These are phyloP conservation scores for Beauveria sp. DNA, from an alignment of 2,329 filamentous ascomycete genomes.

Conservation along the genomic window DNA sequence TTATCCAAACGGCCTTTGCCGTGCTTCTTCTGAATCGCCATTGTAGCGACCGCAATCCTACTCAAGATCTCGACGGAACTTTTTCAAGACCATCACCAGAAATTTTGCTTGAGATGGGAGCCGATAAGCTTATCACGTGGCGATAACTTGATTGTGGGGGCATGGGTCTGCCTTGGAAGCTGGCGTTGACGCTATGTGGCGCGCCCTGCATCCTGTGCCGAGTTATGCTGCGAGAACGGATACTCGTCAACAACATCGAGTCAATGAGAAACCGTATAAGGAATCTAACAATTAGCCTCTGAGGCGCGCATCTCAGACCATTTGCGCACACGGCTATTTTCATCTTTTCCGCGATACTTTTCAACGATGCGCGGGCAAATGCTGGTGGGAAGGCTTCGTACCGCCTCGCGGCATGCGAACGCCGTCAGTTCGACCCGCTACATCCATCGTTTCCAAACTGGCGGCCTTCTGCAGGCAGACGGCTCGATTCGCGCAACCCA, in stretches of 20 bases:
- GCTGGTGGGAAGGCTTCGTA: conserved; percentile 64
- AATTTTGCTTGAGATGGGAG: conserved; percentile 24
- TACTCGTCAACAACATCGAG: background rate
- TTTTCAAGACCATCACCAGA: conserved; percentile 18
- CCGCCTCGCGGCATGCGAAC: conserved; percentile 55
- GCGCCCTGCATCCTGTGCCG: background rate
- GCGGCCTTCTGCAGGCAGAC: conserved; percentile 62
- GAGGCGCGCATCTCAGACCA: background rate
- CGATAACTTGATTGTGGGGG: conserved; percentile 19
- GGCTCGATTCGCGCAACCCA: conserved; percentile 52
- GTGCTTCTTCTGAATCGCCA: conserved; percentile 98
- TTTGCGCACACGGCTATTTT: background rate
- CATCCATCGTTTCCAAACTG: conserved; percentile 59
- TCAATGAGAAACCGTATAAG: background rate
- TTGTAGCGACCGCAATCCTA: conserved; percentile 2
- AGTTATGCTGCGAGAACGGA: background rate
- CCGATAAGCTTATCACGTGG: conserved; percentile 28
- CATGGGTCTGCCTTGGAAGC: background rate
- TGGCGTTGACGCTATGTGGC: conserved; percentile 2
- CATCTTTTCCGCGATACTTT: background rate
- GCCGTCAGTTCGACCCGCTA: conserved; percentile 48
- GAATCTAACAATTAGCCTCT: background rate
- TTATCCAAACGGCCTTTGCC: conserved; percentile 98
- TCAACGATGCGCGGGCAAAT: conserved; percentile 29
- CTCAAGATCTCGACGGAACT: background rate